These are phyloP conservation scores for Pleurozium schreberi DNA, from an alignment of 225 moss, liverwort and hornwort species.

Conservation along the genomic window DNA sequence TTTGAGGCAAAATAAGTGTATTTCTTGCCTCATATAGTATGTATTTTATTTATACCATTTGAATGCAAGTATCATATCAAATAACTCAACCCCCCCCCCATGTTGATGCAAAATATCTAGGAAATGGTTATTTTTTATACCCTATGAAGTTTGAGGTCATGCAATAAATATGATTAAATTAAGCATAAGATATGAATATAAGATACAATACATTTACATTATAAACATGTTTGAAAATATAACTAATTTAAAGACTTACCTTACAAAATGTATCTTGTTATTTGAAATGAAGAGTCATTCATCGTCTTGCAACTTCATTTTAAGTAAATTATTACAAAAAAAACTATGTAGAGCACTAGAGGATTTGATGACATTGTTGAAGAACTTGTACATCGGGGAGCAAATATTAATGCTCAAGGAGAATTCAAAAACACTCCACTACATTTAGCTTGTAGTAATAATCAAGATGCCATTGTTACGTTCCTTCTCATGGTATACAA, in stretches of 20 bases:
- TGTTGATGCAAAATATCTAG: not conserved
- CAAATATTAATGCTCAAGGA: conserved; percentile 49
- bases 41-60: not conserved
- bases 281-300: not conserved
- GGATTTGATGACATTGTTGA: conserved; percentile 44
- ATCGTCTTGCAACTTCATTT: no score
- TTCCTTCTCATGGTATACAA: conserved; percentile 53
- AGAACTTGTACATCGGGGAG: conserved; percentile 34
- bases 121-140: not conserved
- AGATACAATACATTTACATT: not conserved
- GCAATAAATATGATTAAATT: not conserved
- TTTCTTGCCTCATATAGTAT: not conserved
- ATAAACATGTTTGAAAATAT: not conserved
- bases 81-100: fast-evolving
- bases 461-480: conserved; percentile 30
- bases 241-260: not conserved
- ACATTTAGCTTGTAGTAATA: conserved; percentile 69
- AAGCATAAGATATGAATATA: not conserved
- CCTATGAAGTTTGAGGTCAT: no score
- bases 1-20: not conserved
- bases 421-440: conserved; percentile 75
- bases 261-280: not conserved
- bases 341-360: conserved; percentile 23
- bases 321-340: not conserved
- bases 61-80: not conserved